phyloP scores from a whole-genome alignment of 108 stramenopile genomes.

The Nitzschia sp. region DNA sequence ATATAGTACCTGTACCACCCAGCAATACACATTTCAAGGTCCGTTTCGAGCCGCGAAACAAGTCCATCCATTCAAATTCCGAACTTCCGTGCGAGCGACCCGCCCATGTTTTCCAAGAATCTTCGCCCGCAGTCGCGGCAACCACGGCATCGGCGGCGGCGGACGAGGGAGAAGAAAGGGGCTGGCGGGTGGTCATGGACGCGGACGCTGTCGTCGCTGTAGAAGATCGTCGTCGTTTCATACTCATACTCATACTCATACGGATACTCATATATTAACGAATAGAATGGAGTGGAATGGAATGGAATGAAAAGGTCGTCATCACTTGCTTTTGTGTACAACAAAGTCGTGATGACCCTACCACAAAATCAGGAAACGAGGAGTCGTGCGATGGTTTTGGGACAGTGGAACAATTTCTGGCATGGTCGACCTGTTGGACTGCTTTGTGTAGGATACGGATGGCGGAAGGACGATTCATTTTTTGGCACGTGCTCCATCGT shows the following conservation, averaged over 20 bases:
- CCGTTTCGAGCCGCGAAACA: conserved; percentile 32
- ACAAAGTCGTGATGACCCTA: no score
- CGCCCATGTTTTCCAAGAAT: conserved; percentile 43
- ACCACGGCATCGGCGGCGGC: conserved; percentile 19
- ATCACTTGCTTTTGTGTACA: no score
- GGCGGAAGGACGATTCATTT: no score
- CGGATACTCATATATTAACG: background rate
- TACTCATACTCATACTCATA: background rate
- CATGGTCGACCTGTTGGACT: no score
- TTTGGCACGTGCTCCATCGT: no score
- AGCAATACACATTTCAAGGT: background rate
- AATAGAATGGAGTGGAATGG: no score
- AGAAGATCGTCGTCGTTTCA: background rate
- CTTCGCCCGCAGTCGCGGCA: conserved; percentile 36
- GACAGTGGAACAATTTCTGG: no score
- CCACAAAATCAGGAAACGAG: no score
- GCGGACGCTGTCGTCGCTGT: background rate
- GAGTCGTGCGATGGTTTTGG: no score
- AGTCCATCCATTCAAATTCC: conserved; percentile 36
- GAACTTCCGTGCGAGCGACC: conserved; percentile 31
- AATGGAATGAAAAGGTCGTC: no score
- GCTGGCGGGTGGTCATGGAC: background rate
- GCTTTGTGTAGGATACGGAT: no score
- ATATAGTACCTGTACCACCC: background rate
- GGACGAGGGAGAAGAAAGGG: no score